Evolutionary conservation across 352 stramenopile genomes (phyloP).

Genomic region (Plasmopara halstedii): DNA sequence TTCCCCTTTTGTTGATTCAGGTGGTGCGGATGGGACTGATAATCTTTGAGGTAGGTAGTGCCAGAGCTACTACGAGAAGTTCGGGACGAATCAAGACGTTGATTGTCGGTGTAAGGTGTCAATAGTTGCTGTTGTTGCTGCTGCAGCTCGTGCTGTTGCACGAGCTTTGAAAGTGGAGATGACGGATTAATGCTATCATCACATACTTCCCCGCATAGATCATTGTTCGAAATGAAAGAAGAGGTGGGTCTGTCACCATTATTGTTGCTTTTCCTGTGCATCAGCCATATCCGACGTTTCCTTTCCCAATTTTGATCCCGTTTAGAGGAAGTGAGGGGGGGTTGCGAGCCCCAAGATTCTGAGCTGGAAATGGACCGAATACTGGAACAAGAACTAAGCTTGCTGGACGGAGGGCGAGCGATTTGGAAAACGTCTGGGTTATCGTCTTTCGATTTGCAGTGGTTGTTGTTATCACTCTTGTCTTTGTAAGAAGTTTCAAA

Average conservation of each 20-base stretch:
- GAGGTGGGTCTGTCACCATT: constrained; percentile 4
- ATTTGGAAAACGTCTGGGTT: constrained; percentile 12
- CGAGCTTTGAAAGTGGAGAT: constrained; percentile 67
- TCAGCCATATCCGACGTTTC: constrained; percentile 63
- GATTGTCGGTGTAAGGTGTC: constrained; percentile 6
- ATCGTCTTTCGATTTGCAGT: constrained; percentile 2
- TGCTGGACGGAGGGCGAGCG: constrained; percentile 12
- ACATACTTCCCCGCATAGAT: not conserved
- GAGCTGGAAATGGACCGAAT: constrained; percentile 16
- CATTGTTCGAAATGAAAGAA: constrained; percentile 11
- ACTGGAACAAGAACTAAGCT: constrained; percentile 10
- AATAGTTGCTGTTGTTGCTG: constrained; percentile 18
- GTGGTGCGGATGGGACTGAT: constrained; percentile 4
- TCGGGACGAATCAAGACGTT: constrained; percentile 11
- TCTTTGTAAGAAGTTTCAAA: constrained; percentile 6
- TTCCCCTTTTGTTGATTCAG: not conserved
- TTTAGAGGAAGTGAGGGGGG: constrained; percentile 66
- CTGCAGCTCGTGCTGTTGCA: constrained; percentile 42
- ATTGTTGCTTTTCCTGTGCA: constrained; percentile 36
- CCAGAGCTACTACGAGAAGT: constrained; percentile 11
- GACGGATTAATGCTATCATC: constrained; percentile 22
- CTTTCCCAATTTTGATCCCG: constrained; percentile 78
- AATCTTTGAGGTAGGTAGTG: constrained; percentile 1
- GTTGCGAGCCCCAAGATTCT: constrained; percentile 38
- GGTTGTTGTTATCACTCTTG: constrained; percentile 11